Evolutionary conservation across 257 asterid genomes (phyloP).

Genomic region (Hygrophila difformis): DNA sequence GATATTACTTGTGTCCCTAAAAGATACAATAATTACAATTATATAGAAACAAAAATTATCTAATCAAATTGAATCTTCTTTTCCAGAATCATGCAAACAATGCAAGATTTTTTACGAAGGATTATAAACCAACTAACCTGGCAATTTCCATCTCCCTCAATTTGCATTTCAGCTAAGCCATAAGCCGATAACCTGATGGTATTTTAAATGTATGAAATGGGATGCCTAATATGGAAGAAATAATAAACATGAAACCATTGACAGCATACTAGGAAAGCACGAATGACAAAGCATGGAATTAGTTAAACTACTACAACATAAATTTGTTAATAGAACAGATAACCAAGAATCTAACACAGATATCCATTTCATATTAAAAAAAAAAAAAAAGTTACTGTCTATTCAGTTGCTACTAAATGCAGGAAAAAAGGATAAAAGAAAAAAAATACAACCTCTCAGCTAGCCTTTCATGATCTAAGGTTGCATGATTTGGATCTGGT

Average conservation of each 20-base stretch:
- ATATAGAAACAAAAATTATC: neutral
- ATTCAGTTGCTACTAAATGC: neutral
- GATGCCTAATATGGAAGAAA: slow-evolving; percentile 17
- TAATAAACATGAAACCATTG: slow-evolving; percentile 4
- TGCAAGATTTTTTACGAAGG: slow-evolving; percentile 3
- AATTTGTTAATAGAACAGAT: too few species aligned
- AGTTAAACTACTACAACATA: too few species aligned
- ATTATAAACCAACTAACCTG: slow-evolving; percentile 61
- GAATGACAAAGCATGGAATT: too few species aligned
- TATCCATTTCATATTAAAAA: too few species aligned
- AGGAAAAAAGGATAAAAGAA: slow-evolving; percentile 9
- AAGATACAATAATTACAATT: too few species aligned
- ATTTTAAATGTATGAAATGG: slow-evolving; percentile 18
- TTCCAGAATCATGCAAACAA: neutral
- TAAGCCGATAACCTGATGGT: slow-evolving; percentile 64
- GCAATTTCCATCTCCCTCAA: slow-evolving; percentile 97
- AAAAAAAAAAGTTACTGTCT: too few species aligned
- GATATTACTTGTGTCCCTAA: too few species aligned
- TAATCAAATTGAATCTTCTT: neutral
- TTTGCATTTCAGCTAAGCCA: slow-evolving; percentile 77
- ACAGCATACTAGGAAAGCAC: too few species aligned
- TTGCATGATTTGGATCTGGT: slow-evolving; percentile 85
- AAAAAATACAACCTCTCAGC: slow-evolving; percentile 56
- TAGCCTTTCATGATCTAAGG: slow-evolving; percentile 77
- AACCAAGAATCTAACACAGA: too few species aligned